Percentiles rank a stretch among this genome's conserved stretches.
Conservation (phyloP, 352 stramenopile species). For the Phytophthora pinifolia region DNA sequence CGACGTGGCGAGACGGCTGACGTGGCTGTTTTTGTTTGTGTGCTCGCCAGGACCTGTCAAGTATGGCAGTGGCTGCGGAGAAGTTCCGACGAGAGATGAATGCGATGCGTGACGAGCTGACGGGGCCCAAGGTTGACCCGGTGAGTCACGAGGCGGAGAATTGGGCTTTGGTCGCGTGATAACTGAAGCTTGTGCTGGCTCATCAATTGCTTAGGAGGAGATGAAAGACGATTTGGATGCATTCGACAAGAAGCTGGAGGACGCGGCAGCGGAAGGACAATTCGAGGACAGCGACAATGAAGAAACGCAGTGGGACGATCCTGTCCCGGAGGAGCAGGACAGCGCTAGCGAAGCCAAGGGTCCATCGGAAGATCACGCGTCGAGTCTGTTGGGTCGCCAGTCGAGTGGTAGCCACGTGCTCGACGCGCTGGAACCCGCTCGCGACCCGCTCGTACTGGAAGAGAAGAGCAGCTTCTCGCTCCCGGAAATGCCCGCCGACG, state of each 20-base stretch:
- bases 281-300: constrained; percentile 86
- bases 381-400: constrained; percentile 18
- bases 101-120: constrained; percentile 64
- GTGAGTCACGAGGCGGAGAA: constrained; percentile 22
- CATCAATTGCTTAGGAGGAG: constrained; percentile 30
- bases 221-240: constrained; percentile 64
- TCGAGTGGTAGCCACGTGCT: constrained; percentile 30
- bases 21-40: constrained; percentile 10
- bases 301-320: constrained; percentile 66
- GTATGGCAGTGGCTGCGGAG: constrained; percentile 78
- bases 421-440: constrained; percentile 33
- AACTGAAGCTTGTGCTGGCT: constrained; percentile 12
- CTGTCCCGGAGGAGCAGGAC: constrained; percentile 23
- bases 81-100: constrained; percentile 88
- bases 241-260: constrained; percentile 81
- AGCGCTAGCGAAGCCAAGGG: constrained; percentile 22
- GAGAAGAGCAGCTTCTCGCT: constrained; percentile 40
- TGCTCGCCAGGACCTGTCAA: constrained; percentile 64
- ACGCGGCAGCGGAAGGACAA: constrained; percentile 66
- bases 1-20: not conserved
- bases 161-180: not conserved
- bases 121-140: constrained; percentile 32
- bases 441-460: constrained; percentile 23
- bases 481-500: constrained; percentile 19
- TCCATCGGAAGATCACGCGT: constrained; percentile 27